Conservation (phyloP, 2,329 filamentous ascomycete genomes). For the Ambrosiella cleistominuta region DNA sequence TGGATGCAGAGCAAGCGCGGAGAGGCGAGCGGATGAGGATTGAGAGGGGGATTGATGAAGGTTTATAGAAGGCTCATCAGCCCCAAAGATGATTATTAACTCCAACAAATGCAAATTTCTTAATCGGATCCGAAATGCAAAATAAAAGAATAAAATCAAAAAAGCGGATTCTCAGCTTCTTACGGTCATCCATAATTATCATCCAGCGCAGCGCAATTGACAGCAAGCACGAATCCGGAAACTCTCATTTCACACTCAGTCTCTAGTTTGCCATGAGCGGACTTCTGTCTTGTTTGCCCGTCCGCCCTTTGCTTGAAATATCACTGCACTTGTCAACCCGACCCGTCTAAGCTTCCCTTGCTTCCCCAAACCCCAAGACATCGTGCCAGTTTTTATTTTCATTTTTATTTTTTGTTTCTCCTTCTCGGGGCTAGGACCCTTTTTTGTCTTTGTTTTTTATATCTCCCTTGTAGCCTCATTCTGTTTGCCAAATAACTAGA, state of each 20-base stretch:
- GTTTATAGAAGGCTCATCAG: neutral
- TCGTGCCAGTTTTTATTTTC: neutral
- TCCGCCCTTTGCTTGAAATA: neutral
- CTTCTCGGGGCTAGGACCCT: neutral
- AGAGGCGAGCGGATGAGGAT: neutral
- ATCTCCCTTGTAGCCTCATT: neutral
- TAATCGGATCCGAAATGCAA: neutral
- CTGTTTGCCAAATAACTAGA: neutral
- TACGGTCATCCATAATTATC: neutral
- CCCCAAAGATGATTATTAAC: neutral
- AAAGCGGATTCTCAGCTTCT: neutral
- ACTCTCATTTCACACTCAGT: too few relatives aligned
- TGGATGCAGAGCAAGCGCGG: neutral
- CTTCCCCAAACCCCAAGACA: neutral
- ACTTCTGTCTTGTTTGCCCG: too few relatives aligned
- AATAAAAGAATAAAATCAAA: slow-evolving; percentile 5
- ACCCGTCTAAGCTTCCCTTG: neutral
- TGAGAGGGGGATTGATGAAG: neutral
- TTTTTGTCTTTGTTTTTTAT: neutral
- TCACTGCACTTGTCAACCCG: neutral
- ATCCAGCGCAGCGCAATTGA: too few relatives aligned
- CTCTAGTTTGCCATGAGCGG: too few relatives aligned
- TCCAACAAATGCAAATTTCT: neutral
- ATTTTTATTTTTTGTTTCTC: neutral
- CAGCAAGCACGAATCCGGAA: too few relatives aligned